A percentile compares a stretch with the other conserved stretches of the same genome.
Evolutionary conservation across 495 filamentous ascomycete species (phyloP).

Genomic region (Penicillium salamii): DNA sequence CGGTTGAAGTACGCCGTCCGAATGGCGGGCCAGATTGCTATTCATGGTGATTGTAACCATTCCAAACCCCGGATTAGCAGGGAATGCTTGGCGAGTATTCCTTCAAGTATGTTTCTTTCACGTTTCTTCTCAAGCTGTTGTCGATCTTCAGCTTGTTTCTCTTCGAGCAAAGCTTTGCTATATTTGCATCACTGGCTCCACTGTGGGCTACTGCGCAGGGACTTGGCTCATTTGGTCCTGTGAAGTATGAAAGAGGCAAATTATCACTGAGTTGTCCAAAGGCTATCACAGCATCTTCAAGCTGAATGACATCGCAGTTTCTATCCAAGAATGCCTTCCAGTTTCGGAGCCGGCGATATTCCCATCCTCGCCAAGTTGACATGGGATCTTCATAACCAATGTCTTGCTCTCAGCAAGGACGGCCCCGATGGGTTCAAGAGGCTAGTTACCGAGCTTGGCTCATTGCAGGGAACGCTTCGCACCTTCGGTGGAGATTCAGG

Average conservation of each 20-base stretch:
- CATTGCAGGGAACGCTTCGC: conserved; percentile 29
- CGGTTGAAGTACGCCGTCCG: neutral
- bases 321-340: conserved; percentile 17
- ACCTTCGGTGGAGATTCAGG: conserved; percentile 28
- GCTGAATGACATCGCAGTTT: neutral
- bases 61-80: neutral
- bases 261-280: neutral
- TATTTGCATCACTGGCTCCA: neutral
- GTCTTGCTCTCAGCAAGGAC: conserved; percentile 28
- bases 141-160: neutral
- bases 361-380: conserved; percentile 30
- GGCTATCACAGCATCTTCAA: neutral
- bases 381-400: conserved; percentile 37
- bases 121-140: neutral
- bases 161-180: conserved; percentile 1
- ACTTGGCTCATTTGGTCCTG: neutral
- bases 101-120: neutral
- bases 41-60: neutral
- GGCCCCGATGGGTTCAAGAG: conserved; percentile 37
- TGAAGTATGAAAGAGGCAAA: neutral
- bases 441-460: conserved; percentile 34
- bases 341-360: conserved; percentile 28
- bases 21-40: neutral
- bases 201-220: too few relatives aligned
- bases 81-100: neutral